Base-by-base conservation (phyloP, 1,139 yeast species). In the Pichia sp. region DNA sequence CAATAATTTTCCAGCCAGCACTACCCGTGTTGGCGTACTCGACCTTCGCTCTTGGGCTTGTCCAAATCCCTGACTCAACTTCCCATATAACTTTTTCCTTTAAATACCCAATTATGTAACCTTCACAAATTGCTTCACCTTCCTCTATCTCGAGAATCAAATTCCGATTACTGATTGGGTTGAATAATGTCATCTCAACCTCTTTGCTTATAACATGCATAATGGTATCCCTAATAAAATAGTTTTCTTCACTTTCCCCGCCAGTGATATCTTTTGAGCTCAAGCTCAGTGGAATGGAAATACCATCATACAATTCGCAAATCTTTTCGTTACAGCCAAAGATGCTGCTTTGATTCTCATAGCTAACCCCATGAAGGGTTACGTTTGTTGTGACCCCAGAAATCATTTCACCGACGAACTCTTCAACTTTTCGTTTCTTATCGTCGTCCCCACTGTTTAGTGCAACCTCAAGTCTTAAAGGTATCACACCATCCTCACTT, bases 121-220 rank as follows among this genome's bases (percentile, higher is more conserved):
- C 82, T 40, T 79, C 74, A 58, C 75, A 73, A 2, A 70, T 67
- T 0, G 85, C 86, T 52, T 70, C 73, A 2, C 80, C 83, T 50
- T 72, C 72, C 29, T 70, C 62, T 19, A 82, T 66, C 19, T 69
- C 69, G 5, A 79, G 67, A n/a, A 65, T 61, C 0, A 79, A 64
- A 19, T 73, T 76, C 8, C 72, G 64, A 59, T 82, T 81, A 11
- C 61, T 55, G 1, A 82, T 61, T 0, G 87, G 87, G 58, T 82
- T 82, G 64, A 64, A 79, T 0, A 81, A 68, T 0, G 75, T 73
- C 51, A 81, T 61, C 59, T 81, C 84, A 8, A 80, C 73, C 53
- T 80, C 81, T 0, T 83, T 77, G 1, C 76, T 70, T 61, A 81
- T 65, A 3, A 82, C 59, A 65, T 82, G 85, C 65, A 82, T 75